Percentiles rank a stretch among this genome's conserved stretches.
Conservation (phyloP, 2,329 filamentous ascomycete species). For the Coleophoma eucalyptorum region DNA sequence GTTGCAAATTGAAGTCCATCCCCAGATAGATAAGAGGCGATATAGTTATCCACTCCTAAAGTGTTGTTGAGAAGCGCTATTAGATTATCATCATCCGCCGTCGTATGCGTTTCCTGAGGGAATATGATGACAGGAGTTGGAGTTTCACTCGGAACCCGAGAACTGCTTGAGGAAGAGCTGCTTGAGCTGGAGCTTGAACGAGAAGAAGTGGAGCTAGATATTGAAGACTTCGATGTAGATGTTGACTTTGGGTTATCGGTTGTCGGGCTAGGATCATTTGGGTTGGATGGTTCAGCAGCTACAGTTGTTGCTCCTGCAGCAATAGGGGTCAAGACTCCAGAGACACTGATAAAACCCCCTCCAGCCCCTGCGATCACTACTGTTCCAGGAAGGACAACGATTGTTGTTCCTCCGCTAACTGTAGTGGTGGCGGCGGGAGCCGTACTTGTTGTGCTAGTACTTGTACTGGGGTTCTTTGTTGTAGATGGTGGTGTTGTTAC, state of each 20-base stretch:
- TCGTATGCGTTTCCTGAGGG: background rate
- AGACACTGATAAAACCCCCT: background rate
- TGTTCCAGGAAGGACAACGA: background rate
- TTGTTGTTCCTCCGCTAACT: background rate
- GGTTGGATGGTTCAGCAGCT: background rate
- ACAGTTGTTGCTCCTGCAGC: background rate
- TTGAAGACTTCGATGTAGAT: background rate
- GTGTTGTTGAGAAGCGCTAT: background rate
- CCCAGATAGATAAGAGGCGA: background rate
- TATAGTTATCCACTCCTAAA: background rate
- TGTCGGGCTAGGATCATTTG: background rate
- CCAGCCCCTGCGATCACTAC: background rate
- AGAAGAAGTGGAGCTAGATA: background rate
- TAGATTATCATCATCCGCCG: background rate
- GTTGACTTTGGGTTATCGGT: background rate
- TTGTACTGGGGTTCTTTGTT: background rate
- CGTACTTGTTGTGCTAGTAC: background rate
- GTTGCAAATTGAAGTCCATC: background rate
- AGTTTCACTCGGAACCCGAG: background rate
- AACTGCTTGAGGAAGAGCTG: background rate
- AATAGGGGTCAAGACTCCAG: background rate
- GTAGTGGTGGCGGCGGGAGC: background rate
- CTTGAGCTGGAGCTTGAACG: background rate
- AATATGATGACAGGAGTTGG: background rate
- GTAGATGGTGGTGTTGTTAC: background rate